Evolutionary conservation across 1,284 basidiomycete species (phyloP), one percentile per base, ranked within the genome.

Genomic region (Puccinia novopanici): DNA sequence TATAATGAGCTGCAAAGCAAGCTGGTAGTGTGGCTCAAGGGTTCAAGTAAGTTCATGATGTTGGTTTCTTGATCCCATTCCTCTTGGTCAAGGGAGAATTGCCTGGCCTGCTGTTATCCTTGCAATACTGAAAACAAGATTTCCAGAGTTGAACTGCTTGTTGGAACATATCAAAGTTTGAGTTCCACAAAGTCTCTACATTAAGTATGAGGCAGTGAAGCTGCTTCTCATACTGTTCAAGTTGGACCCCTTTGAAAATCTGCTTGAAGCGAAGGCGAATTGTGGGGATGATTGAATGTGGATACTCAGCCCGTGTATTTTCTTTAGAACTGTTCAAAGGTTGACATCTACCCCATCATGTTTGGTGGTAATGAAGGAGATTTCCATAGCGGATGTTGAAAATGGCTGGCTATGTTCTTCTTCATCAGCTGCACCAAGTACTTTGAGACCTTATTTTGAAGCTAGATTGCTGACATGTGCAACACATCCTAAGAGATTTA

Each of bases 391-490:
- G 3, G 55, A 24, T 3, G 27, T 59, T 59, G 27, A 59, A 59
- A 59, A 17, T 54, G 52, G 52, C 19, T 54, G 15, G 52, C 22
- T 17, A 10, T 8, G 3, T 27, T 59, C 8, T 24, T 59, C 24
- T 30, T 2, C 24, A 6, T 59, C 55, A 30, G 24, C 55, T 22
- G 24, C 22, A 27, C 27, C 34, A 30, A 37, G 40, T 30, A 65
- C 22, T 8, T 12, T 4, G 5, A 65, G 34, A 9, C 63, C 63
- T 40, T 9, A 30, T 45, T 65, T 65, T 10, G 63, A 30, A n/a
- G 34, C 63, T 17, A 65, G 19, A 45, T 65, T 65, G 59, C 15
- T 63, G 17, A 63, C 59, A 63, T 63, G 59, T n/a, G 59, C 27
- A 27, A 63, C 27, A 63, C 63, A 65, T 65, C 63, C 63, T 15